Evolutionary conservation across 495 filamentous ascomycete genomes (phyloP), one percentile per base, ranked within the genome.

Genomic region (Daldinia loculata): DNA sequence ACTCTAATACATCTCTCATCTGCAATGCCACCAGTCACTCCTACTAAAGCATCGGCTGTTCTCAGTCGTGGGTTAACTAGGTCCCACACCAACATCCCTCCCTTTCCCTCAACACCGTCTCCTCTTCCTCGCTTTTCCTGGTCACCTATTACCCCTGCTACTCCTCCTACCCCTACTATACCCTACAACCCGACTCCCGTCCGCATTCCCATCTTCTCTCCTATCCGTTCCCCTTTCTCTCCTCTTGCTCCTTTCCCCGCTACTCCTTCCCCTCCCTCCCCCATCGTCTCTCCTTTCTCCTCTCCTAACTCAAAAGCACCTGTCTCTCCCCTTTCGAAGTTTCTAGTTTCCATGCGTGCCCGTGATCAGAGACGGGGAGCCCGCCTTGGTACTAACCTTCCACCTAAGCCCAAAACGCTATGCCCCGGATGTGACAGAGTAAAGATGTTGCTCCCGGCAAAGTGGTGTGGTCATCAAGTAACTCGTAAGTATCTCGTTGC

Each of bases 191-290:
- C 76, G 17, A 63, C 72, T 15, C 75, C 73, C 12, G 56, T 72
- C 72, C 72, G 67, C 6, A 66, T 51, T 45, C 71, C 62, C 52
- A 53, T 75, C 61, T 67, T 60, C 45, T 71, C 70, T 60, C 73
- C 72, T 36, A 72, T 66, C 57, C 76, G 76, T 56, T 72, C 68
- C 3, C 71, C 77, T 55, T 77, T 73, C 34, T 75, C 71, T 6
- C 66, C 65, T 6, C 34, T 69, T 12, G 75, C 72, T 38, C 75
- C 58, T 26, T 63, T 52, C 4, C 69, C 69, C 14, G 14, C 43
- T 60, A 72, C 69, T 11, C 69, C 69, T 43, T 34, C 45, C 26
- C 59, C 63, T 43, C 63, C 63, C 24, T 32, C 63, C 4, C 48
- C 38, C 34, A 55, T 66, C 12, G 22, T 67, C 19, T 67, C 69